Conservation (phyloP, 2,329 filamentous ascomycete species). For the Cladosporium phlei region DNA sequence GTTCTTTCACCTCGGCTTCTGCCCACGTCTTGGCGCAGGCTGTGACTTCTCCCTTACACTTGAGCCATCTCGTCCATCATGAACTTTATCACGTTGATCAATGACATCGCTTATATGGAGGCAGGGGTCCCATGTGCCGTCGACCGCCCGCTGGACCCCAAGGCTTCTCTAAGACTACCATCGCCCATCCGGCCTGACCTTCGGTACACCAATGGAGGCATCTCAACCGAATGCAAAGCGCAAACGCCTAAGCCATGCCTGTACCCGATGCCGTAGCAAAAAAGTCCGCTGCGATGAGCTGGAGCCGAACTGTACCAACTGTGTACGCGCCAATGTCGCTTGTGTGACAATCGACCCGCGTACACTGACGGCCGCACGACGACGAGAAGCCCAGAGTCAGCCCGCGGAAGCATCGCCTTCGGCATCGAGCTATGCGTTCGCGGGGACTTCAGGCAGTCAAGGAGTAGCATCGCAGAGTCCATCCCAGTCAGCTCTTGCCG, state of each 20-base stretch:
- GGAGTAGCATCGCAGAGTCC: not conserved
- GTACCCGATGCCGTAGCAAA: conserved; percentile 1
- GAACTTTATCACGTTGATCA: too few species aligned
- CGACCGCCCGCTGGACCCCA: too few species aligned
- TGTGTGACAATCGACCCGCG: conserved; percentile 5
- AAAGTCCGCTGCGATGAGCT: conserved; percentile 6
- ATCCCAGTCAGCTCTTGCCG: not conserved
- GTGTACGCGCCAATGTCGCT: not conserved
- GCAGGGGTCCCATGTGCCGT: too few species aligned
- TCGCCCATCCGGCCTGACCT: too few species aligned
- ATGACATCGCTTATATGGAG: too few species aligned
- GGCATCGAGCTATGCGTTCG: not conserved
- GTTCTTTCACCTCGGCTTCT: too few species aligned
- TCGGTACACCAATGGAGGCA: not conserved
- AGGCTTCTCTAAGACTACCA: too few species aligned
- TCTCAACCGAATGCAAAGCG: conserved; percentile 3
- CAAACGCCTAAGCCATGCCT: conserved; percentile 10
- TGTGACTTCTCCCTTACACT: too few species aligned
- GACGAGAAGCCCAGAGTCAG: conserved; percentile 5
- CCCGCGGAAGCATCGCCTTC: not conserved
- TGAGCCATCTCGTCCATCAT: too few species aligned
- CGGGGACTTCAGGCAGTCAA: too few species aligned
- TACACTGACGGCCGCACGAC: not conserved
- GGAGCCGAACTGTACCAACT: conserved; percentile 6
- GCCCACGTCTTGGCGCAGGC: too few species aligned